These are phyloP conservation scores for Adiantum capillusveneris DNA, from an alignment of 75 land plant species.

Conservation along the genomic window DNA sequence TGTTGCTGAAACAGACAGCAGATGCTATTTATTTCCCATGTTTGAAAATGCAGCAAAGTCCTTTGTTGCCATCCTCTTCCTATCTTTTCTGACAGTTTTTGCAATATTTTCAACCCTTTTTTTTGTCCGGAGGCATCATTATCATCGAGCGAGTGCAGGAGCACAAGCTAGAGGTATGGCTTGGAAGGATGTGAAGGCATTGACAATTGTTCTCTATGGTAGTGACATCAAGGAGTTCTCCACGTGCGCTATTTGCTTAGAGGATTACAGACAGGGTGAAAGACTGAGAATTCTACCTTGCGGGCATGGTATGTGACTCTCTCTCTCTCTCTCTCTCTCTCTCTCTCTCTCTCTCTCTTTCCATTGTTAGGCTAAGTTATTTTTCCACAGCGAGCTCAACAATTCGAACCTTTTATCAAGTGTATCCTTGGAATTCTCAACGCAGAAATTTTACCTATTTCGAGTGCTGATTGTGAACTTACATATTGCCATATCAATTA, in stretches of 20 bases:
- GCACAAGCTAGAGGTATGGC: neutral
- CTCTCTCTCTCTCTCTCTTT: too few relatives aligned
- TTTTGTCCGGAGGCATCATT: constrained; percentile 38
- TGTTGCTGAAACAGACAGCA: constrained; percentile 15
- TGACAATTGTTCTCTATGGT: constrained; percentile 5
- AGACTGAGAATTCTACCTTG: constrained; percentile 38
- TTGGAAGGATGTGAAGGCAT: constrained; percentile 5
- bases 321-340: too few relatives aligned
- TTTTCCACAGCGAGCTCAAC: too few relatives aligned
- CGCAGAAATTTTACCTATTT: too few relatives aligned
- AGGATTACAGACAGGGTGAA: constrained; percentile 37
- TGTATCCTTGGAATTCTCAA: too few relatives aligned
- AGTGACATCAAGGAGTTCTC: neutral
- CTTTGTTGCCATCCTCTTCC: constrained; percentile 46
- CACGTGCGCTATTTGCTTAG: constrained; percentile 38
- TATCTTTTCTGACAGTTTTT: constrained; percentile 41
- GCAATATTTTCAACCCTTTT: constrained; percentile 38
- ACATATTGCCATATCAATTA: too few relatives aligned
- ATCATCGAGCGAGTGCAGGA: constrained; percentile 15
- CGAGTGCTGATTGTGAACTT: too few relatives aligned
- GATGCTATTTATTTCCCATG: constrained; percentile 37
- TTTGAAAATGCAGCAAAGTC: constrained; percentile 42
- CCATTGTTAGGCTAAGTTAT: too few relatives aligned
- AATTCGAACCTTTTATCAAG: too few relatives aligned
- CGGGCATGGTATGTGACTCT: constrained; percentile 31